Evolutionary conservation across 306 rosid genomes (phyloP).

Genomic region (Glycine tomentella): DNA sequence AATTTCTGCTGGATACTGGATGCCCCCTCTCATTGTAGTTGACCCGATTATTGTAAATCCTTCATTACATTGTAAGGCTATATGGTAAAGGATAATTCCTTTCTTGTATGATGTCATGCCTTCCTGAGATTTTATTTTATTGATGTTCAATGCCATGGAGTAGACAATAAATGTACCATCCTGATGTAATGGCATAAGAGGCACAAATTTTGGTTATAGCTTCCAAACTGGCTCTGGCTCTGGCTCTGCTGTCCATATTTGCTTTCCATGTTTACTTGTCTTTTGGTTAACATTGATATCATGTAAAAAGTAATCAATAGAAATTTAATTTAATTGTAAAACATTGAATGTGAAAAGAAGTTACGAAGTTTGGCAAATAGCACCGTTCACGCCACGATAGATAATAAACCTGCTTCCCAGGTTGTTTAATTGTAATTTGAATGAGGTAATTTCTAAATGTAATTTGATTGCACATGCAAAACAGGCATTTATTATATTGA

Average conservation of each 20-base stretch:
- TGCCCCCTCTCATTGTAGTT: slow-evolving; percentile 11
- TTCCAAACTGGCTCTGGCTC: background rate
- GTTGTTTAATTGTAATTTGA: too few species aligned
- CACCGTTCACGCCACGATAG: too few species aligned
- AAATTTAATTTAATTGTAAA: too few species aligned
- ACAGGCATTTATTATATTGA: too few species aligned
- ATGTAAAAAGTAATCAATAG: too few species aligned
- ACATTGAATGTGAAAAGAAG: too few species aligned
- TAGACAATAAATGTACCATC: slow-evolving; percentile 24
- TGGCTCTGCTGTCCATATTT: background rate
- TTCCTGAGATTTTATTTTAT: background rate
- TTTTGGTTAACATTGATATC: slow-evolving; percentile 10
- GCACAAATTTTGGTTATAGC: slow-evolving; percentile 10
- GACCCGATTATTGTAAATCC: slow-evolving; percentile 46
- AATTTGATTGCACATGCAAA: too few species aligned
- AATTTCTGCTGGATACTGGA: slow-evolving; percentile 25
- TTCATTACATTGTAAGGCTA: slow-evolving; percentile 40
- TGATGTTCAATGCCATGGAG: background rate
- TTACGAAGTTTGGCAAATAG: too few species aligned
- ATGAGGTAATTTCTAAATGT: too few species aligned
- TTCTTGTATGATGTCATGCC: slow-evolving; percentile 11
- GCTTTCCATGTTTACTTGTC: background rate
- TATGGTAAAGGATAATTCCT: slow-evolving; percentile 24
- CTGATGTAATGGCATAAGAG: slow-evolving; percentile 12
- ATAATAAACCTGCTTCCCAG: too few species aligned